phyloP scores from a whole-genome alignment of 441 rosid genomes.

The Euphorbia schlechtendalii region DNA sequence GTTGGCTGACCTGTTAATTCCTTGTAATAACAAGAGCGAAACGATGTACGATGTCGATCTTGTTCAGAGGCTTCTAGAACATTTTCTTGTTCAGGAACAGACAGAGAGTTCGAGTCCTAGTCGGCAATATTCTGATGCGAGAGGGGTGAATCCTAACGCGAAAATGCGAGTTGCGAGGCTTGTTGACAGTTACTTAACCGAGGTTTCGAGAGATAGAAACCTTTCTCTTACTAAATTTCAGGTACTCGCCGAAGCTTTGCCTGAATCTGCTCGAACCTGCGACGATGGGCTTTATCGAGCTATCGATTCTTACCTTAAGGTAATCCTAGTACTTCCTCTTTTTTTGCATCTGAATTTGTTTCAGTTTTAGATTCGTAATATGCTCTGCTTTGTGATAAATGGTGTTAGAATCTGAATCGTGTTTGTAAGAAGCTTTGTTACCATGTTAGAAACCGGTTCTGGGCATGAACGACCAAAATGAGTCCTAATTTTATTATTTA shows the following conservation, averaged over 20 bases:
- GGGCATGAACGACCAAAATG: too few relatives aligned
- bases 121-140: conserved; percentile 44
- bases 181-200: conserved; percentile 91
- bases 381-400: too few relatives aligned
- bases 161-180: conserved; percentile 90
- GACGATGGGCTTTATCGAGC: conserved; percentile 98
- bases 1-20: conserved; percentile 73
- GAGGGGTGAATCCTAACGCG: conserved; percentile 47
- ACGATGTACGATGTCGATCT: conserved; percentile 85
- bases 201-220: conserved; percentile 93
- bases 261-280: conserved; percentile 78
- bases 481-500: too few relatives aligned
- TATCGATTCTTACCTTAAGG: conserved; percentile 91
- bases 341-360: neutral
- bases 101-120: conserved; percentile 74
- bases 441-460: too few relatives aligned
- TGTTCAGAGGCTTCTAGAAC: conserved; percentile 84
- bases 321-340: conserved; percentile 26
- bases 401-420: too few relatives aligned
- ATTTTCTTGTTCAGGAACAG: conserved; percentile 90
- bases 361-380: too few relatives aligned
- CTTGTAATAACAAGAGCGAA: conserved; percentile 54
- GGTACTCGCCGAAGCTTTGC: conserved; percentile 84
- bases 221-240: conserved; percentile 90
- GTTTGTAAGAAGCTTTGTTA: too few relatives aligned